Percentiles rank a stretch among this genome's conserved stretches.
Conservation (phyloP, 2,329 filamentous ascomycete genomes). For the Alternaria hordeiaustralica region DNA sequence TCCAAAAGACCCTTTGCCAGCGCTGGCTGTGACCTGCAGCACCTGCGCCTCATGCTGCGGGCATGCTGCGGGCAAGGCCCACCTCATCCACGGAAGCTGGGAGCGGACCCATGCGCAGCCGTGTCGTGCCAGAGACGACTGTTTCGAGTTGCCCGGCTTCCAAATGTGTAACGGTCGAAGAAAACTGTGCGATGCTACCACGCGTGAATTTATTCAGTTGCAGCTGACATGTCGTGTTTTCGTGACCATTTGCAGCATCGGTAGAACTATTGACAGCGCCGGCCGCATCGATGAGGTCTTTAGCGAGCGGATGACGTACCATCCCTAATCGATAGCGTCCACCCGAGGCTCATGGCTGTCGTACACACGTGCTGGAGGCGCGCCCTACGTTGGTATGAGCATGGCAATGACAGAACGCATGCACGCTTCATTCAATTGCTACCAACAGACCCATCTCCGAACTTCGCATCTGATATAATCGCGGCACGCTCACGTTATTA, state of each 20-base stretch:
- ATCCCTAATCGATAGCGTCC: conserved; percentile 13
- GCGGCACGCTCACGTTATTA: neutral
- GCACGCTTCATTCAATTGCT: neutral
- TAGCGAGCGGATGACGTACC: conserved; percentile 16
- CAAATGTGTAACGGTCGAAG: neutral
- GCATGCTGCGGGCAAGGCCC: conserved; percentile 14
- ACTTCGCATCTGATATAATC: conserved; percentile 20
- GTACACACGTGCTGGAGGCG: neutral
- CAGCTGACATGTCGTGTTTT: neutral
- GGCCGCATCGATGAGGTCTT: neutral
- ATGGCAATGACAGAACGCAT: neutral
- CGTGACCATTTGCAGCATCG: neutral
- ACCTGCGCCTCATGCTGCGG: conserved; percentile 22
- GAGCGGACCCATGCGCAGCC: conserved; percentile 14
- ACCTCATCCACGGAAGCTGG: conserved; percentile 7
- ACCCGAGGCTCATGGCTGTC: conserved; percentile 1
- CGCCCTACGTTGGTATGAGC: conserved; percentile 1
- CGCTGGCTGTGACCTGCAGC: conserved; percentile 4
- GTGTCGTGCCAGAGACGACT: conserved; percentile 2
- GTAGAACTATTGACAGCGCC: neutral
- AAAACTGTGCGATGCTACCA: neutral
- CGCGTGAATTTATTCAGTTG: neutral
- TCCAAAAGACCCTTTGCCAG: conserved; percentile 4
- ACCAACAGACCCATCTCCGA: neutral
- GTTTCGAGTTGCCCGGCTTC: neutral